These are phyloP conservation scores for Suillus occidentalis DNA, from an alignment of 768 basidiomycete genomes.

Conservation along the genomic window DNA sequence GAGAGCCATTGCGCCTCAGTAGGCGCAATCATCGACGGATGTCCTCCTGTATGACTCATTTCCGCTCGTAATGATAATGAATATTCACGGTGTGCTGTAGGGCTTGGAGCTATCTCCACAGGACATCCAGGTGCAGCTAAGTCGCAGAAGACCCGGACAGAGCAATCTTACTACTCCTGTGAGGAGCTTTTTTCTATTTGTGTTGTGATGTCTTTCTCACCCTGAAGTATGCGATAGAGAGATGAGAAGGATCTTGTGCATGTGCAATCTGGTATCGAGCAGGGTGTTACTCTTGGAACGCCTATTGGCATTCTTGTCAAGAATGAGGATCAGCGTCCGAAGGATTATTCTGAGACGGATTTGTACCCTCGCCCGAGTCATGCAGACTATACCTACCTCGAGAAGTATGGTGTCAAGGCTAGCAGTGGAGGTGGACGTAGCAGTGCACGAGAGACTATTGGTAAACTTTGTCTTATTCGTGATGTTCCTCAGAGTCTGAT, in stretches of 20 bases:
- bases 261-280: conserved; percentile 91
- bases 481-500: neutral
- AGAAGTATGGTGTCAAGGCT: conserved; percentile 97
- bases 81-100: conserved; percentile 39
- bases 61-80: conserved; percentile 6
- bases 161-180: conserved; percentile 96
- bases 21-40: conserved; percentile 96
- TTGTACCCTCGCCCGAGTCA: conserved; percentile 96
- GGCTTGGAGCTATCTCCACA: conserved; percentile 76
- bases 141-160: conserved; percentile 91
- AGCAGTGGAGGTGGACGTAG: conserved; percentile 95
- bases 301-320: conserved; percentile 96
- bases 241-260: conserved; percentile 95
- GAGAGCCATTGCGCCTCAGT: conserved; percentile 98
- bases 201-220: conserved; percentile 2
- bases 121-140: conserved; percentile 91
- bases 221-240: conserved; percentile 50
- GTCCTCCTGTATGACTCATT: conserved; percentile 74
- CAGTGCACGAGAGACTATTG: conserved; percentile 96
- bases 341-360: conserved; percentile 98
- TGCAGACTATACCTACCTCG: conserved; percentile 96
- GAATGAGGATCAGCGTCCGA: conserved; percentile 97
- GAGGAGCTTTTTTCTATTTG: conserved; percentile 29
- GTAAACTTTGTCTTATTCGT: conserved; percentile 37
- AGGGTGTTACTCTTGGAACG: conserved; percentile 93